A percentile compares a stretch with the other conserved stretches of the same genome.
These are phyloP conservation scores for Xylariales sp. DNA, from an alignment of 2,329 filamentous ascomycete species.

Conservation along the genomic window DNA sequence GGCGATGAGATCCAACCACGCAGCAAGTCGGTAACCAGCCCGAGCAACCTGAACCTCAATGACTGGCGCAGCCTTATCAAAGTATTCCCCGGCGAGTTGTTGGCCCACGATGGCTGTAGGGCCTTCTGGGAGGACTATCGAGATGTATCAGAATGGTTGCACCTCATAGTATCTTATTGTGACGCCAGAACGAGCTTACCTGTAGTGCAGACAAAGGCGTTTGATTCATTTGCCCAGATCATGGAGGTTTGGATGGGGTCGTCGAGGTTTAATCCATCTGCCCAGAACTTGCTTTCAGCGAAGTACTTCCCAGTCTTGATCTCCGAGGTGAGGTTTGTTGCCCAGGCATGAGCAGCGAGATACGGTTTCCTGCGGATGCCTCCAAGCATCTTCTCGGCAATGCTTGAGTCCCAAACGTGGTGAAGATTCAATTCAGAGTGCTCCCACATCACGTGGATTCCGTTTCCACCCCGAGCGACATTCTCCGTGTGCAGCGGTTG, in stretches of 20 bases:
- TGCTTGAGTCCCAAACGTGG: slow-evolving; percentile 68
- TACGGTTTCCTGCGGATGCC: slow-evolving; percentile 46
- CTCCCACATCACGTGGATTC: slow-evolving; percentile 60
- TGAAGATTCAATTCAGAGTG: slow-evolving; percentile 59
- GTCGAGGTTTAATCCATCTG: slow-evolving; percentile 49
- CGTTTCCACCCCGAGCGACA: slow-evolving; percentile 61
- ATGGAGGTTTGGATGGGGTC: slow-evolving; percentile 53
- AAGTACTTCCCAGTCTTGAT: slow-evolving; percentile 54
- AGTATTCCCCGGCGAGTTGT: slow-evolving; percentile 61
- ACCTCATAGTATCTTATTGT: not conserved
- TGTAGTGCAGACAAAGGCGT: slow-evolving; percentile 57
- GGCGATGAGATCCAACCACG: slow-evolving; percentile 61
- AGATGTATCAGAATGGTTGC: slow-evolving; percentile 11
- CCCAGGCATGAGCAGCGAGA: slow-evolving; percentile 49
- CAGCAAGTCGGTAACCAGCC: slow-evolving; percentile 64
- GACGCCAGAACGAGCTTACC: slow-evolving; percentile 35
- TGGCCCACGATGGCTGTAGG: slow-evolving; percentile 50
- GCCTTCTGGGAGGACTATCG: slow-evolving; percentile 56
- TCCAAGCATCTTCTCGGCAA: slow-evolving; percentile 60
- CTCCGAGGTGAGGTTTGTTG: slow-evolving; percentile 47
- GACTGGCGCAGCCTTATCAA: slow-evolving; percentile 56
- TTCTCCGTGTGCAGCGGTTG: slow-evolving; percentile 65
- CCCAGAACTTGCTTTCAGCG: slow-evolving; percentile 47
- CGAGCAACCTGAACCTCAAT: slow-evolving; percentile 63
- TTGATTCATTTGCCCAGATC: slow-evolving; percentile 60